Evolutionary conservation across 192 early-diverging fungal species (phyloP).

Genomic region (Geranomyces variabilis): DNA sequence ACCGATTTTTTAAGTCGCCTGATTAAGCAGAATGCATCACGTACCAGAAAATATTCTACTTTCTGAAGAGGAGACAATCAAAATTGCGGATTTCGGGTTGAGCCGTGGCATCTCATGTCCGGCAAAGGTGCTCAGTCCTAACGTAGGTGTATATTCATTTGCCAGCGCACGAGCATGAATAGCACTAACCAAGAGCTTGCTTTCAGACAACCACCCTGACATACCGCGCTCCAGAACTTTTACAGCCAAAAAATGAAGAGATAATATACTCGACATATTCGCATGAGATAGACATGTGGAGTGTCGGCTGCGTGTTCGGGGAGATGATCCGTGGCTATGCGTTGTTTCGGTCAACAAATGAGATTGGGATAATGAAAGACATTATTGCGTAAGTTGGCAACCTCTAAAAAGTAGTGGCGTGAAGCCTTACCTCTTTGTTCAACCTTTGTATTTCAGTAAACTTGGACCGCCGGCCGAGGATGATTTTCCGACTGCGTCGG

Average conservation of each 20-base stretch:
- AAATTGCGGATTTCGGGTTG: conserved; percentile 40
- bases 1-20: background rate
- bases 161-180: background rate
- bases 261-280: conserved; percentile 4
- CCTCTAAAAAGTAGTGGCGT: no score
- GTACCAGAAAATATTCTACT: conserved; percentile 13
- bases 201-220: conserved; percentile 9
- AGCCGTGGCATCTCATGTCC: conserved; percentile 21
- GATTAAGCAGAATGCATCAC: background rate
- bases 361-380: no score
- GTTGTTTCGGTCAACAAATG: no score
- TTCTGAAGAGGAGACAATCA: conserved; percentile 12
- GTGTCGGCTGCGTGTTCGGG: conserved; percentile 34
- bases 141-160: conserved; percentile 8
- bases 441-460: no score
- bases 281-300: conserved; percentile 32
- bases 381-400: no score
- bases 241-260: conserved; percentile 16
- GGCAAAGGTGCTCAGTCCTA: background rate
- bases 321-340: no score
- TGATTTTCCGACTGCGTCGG: no score
- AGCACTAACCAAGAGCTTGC: no score
- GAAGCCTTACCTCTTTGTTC: no score
- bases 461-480: no score
- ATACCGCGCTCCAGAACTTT: conserved; percentile 32